Percentiles rank a stretch among this genome's conserved stretches.
Conservation (phyloP, 2,329 filamentous ascomycete genomes). For the Neofusicoccum umdonicola region DNA sequence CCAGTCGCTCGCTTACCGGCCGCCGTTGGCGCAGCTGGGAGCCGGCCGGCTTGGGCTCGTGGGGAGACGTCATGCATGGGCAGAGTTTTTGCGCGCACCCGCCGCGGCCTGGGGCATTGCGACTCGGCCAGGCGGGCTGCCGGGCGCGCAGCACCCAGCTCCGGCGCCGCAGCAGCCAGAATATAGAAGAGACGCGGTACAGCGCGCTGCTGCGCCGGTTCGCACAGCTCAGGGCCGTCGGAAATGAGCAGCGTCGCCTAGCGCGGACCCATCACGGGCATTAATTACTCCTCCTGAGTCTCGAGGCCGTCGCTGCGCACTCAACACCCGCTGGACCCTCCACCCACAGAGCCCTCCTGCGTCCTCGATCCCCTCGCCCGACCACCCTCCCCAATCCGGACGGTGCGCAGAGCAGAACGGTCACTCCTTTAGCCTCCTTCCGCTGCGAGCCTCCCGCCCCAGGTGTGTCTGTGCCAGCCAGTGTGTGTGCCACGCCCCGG, state of each 20-base stretch:
- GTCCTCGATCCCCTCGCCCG: conserved; percentile 1
- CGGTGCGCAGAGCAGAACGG: conserved; percentile 16
- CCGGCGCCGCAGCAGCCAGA: background rate
- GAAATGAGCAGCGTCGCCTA: conserved; percentile 17
- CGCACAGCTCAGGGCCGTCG: conserved; percentile 1
- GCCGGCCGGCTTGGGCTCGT: background rate
- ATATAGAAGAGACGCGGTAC: background rate
- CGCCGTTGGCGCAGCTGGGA: background rate
- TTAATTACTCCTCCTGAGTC: conserved; percentile 18
- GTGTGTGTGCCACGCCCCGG: conserved; percentile 10
- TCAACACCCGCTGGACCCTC: conserved; percentile 8
- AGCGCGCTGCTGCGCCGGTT: background rate
- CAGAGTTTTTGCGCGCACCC: conserved; percentile 13
- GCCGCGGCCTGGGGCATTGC: background rate
- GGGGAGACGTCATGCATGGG: conserved; percentile 17
- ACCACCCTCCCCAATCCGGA: conserved; percentile 4
- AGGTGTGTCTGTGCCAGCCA: background rate
- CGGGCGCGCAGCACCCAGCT: background rate
- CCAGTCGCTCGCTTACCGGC: conserved; percentile 5
- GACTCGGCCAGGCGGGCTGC: background rate
- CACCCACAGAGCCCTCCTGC: background rate
- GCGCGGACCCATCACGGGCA: conserved; percentile 18
- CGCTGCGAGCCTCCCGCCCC: background rate
- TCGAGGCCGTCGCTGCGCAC: background rate
- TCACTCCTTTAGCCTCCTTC: conserved; percentile 16